Conservation (phyloP, 306 rosid genomes). For the Astragalus membranaceus region DNA sequence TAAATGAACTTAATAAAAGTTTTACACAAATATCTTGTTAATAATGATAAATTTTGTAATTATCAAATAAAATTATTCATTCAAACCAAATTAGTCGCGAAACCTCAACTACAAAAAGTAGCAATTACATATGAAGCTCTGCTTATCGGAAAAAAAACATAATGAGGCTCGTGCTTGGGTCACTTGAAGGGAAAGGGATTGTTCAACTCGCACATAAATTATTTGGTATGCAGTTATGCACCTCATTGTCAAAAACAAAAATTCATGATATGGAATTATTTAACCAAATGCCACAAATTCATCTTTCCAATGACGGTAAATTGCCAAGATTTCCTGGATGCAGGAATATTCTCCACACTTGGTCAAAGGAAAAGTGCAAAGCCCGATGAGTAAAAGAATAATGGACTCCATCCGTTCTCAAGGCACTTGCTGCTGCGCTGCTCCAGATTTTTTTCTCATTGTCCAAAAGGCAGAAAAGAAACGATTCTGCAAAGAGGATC, state of each 20-base stretch:
- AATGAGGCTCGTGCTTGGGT: too few relatives aligned
- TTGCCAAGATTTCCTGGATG: not conserved
- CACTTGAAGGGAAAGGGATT: too few relatives aligned
- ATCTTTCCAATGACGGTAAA: not conserved
- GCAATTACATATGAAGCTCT: not conserved
- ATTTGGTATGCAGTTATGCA: not conserved
- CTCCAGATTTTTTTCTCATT: slow-evolving; percentile 54
- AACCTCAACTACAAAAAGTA: not conserved
- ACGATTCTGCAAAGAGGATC: slow-evolving; percentile 60
- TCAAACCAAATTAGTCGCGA: not conserved
- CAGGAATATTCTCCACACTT: not conserved
- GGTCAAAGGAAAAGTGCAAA: not conserved
- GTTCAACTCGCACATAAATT: not conserved
- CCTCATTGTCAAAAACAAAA: not conserved
- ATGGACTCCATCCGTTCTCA: not conserved
- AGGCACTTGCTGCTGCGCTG: slow-evolving; percentile 17
- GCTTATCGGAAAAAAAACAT: too few relatives aligned
- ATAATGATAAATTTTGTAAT: not conserved
- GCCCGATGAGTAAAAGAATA: not conserved
- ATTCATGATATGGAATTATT: not conserved
- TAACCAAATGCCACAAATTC: slow-evolving; percentile 6
- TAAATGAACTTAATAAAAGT: too few relatives aligned
- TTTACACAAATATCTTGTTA: not conserved
- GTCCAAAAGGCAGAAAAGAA: slow-evolving; percentile 91
- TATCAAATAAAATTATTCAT: not conserved